Conservation (phyloP, 305 asterid species). For the Solanum aculeatissimum region DNA sequence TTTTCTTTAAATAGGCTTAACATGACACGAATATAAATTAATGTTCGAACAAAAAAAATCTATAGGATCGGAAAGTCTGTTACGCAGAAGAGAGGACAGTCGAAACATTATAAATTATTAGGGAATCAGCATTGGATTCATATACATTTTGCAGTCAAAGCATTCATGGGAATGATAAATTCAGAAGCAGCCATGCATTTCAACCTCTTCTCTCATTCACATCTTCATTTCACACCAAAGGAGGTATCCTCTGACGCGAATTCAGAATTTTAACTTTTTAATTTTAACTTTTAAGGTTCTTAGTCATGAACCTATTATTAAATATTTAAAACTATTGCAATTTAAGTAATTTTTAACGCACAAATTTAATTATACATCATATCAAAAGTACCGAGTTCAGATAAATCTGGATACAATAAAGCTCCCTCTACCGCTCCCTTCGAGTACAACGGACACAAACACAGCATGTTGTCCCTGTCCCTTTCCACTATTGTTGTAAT, state of each 20-base stretch:
- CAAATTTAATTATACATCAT: neutral
- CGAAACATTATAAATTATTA: neutral
- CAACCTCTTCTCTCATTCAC: neutral
- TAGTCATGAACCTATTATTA: neutral
- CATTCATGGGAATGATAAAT: neutral
- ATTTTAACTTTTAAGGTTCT: neutral
- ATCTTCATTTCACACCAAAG: neutral
- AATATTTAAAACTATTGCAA: neutral
- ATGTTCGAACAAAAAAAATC: neutral
- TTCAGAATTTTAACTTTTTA: neutral
- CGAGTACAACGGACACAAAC: neutral
- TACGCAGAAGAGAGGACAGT: neutral
- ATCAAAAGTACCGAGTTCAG: neutral
- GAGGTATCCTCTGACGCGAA: neutral
- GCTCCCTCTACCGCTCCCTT: neutral
- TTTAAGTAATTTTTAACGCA: neutral
- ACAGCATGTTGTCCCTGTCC: neutral
- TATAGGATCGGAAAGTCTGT: neutral
- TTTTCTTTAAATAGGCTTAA: neutral
- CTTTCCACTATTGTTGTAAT: neutral
- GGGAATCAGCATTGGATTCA: neutral
- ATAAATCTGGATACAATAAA: neutral
- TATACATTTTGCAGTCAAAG: neutral
- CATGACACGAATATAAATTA: neutral
- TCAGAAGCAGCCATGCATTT: neutral